These are phyloP conservation scores for Prunus mira DNA, from an alignment of 306 rosid species.

Conservation along the genomic window DNA sequence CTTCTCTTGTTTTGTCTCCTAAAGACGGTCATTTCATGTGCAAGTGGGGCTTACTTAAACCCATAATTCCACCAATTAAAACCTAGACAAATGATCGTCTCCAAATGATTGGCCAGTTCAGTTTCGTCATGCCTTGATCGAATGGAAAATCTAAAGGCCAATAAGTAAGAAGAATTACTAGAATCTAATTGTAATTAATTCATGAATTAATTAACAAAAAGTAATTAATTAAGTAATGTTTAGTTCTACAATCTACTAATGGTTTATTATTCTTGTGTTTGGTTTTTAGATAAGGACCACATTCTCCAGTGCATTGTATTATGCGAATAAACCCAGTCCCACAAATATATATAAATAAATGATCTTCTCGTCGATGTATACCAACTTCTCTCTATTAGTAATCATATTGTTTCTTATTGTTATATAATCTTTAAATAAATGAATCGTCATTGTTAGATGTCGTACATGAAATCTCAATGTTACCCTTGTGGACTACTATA, in stretches of 20 bases:
- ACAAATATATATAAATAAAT: background rate
- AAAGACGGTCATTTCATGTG: conserved; percentile 11
- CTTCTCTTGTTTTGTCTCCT: background rate
- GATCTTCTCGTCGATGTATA: background rate
- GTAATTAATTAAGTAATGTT: too few species aligned
- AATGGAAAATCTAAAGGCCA: background rate
- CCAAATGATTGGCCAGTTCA: background rate
- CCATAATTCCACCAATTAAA: conserved; percentile 10
- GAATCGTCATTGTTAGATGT: too few species aligned
- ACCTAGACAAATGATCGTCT: background rate
- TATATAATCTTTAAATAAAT: too few species aligned
- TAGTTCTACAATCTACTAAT: background rate
- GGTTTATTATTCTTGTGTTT: background rate
- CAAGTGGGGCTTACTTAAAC: background rate
- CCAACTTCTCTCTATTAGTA: background rate
- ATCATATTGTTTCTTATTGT: background rate
- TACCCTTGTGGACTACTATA: too few species aligned
- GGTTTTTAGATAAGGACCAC: background rate
- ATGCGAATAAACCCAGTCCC: background rate
- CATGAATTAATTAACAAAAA: too few species aligned
- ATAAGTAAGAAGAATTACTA: too few species aligned
- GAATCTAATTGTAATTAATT: too few species aligned
- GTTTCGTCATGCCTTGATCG: background rate
- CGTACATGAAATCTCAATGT: too few species aligned
- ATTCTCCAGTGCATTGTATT: background rate